These are phyloP conservation scores for Termitomyces sp. DNA, from an alignment of 768 basidiomycete genomes.

Conservation along the genomic window DNA sequence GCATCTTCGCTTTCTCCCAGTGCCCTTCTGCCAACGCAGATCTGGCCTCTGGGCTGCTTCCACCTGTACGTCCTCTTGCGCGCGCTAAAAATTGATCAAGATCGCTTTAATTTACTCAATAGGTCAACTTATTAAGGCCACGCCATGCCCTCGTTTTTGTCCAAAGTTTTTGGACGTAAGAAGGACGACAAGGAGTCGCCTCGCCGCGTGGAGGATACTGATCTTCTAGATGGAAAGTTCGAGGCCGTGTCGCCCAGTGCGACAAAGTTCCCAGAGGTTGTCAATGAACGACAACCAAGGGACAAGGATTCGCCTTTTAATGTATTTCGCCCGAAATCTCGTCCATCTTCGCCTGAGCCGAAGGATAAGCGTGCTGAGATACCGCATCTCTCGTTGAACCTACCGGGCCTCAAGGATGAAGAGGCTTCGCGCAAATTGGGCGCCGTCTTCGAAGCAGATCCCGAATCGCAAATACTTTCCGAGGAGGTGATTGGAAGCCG, in stretches of 20 bases:
- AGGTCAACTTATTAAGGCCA: conserved; percentile 23
- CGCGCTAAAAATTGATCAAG: conserved; percentile 1
- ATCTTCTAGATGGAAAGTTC: conserved; percentile 71
- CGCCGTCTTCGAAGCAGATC: conserved; percentile 58
- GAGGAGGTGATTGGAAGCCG: conserved; percentile 56
- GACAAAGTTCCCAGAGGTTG: conserved; percentile 34
- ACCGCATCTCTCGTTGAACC: conserved; percentile 62
- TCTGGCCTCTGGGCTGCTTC: conserved; percentile 9
- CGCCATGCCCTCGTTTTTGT: conserved; percentile 66
- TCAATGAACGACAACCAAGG: conserved; percentile 28
- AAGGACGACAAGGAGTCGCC: conserved; percentile 51
- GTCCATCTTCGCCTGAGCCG: conserved; percentile 29
- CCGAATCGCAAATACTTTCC: conserved; percentile 40
- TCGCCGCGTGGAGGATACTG: conserved; percentile 29
- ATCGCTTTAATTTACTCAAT: background rate
- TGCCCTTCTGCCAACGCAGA: conserved; percentile 9
- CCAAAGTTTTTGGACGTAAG: conserved; percentile 76
- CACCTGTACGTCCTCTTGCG: conserved; percentile 8
- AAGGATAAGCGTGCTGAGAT: conserved; percentile 31
- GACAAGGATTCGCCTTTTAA: conserved; percentile 42
- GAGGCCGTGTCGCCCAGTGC: conserved; percentile 60
- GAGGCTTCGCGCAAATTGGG: conserved; percentile 45
- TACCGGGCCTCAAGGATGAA: conserved; percentile 51
- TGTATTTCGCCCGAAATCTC: conserved; percentile 49
- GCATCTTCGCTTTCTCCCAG: conserved; percentile 5